Evolutionary conservation across 2,329 filamentous ascomycete species (phyloP).

Genomic region (Lasiodiplodia sp.): DNA sequence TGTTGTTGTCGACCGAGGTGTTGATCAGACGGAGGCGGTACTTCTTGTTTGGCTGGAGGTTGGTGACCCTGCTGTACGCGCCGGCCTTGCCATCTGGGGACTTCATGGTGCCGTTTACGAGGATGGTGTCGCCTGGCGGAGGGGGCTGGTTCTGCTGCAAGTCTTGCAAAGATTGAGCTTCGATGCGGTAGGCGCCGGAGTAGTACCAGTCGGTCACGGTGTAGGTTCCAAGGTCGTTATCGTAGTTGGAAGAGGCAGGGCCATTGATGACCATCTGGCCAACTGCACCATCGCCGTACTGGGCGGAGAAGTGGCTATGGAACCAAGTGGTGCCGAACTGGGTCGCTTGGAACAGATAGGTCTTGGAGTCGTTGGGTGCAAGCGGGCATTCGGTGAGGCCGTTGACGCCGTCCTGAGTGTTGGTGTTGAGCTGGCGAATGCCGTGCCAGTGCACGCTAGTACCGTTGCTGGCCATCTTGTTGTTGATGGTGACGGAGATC

Average conservation of each 20-base stretch:
- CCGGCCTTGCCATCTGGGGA: conserved; percentile 47
- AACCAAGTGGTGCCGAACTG: conserved; percentile 54
- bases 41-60: conserved; percentile 52
- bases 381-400: conserved; percentile 72
- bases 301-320: conserved; percentile 50
- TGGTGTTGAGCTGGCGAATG: conserved; percentile 52
- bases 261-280: conserved; percentile 52
- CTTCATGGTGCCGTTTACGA: conserved; percentile 65
- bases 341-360: conserved; percentile 65
- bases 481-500: conserved; percentile 49
- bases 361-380: conserved; percentile 63
- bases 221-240: conserved; percentile 66
- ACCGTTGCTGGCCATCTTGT: conserved; percentile 51
- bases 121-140: conserved; percentile 53
- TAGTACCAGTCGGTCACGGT: conserved; percentile 69
- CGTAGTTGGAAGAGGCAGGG: conserved; percentile 52
- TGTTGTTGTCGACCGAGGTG: conserved; percentile 42
- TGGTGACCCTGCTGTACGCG: conserved; percentile 40
- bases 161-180: conserved; percentile 35
- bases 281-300: conserved; percentile 52
- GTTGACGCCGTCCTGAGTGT: conserved; percentile 55
- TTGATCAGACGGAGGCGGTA: conserved; percentile 68
- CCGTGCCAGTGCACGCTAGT: conserved; percentile 63
- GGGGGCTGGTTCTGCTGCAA: conserved; percentile 41
- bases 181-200: conserved; percentile 37